Percentiles rank a stretch among this genome's conserved stretches.
Conservation (phyloP, 1,284 basidiomycete genomes). For the Trichosporon inkin region DNA sequence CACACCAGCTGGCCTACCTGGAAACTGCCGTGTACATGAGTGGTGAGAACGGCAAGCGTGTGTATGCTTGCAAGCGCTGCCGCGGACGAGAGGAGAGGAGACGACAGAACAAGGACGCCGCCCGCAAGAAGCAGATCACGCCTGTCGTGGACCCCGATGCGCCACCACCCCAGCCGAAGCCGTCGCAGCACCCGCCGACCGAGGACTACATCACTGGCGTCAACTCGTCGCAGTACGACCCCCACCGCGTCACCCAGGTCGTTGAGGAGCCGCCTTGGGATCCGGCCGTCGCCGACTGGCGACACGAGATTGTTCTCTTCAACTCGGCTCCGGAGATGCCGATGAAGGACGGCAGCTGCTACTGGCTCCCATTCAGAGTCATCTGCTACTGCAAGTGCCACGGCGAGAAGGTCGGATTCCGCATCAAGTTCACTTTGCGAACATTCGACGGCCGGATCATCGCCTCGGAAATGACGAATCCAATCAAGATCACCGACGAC, state of each 20-base stretch:
- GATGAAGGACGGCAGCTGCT: conserved; percentile 79
- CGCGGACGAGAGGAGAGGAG: conserved; percentile 70
- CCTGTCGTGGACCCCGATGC: conserved; percentile 32
- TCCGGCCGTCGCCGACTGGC: conserved; percentile 40
- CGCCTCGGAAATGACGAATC: conserved; percentile 76
- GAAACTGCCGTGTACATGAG: conserved; percentile 49
- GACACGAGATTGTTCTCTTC: conserved; percentile 79
- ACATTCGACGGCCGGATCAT: conserved; percentile 76
- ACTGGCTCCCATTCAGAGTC: conserved; percentile 81
- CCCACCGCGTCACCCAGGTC: conserved; percentile 34
- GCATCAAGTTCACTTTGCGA: conserved; percentile 83
- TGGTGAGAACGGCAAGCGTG: conserved; percentile 49
- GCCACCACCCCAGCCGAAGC: conserved; percentile 14
- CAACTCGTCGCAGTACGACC: conserved; percentile 43
- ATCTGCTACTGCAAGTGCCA: conserved; percentile 99
- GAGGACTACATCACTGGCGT: conserved; percentile 41
- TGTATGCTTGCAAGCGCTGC: conserved; percentile 77
- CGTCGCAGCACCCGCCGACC: conserved; percentile 27
- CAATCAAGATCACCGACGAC: conserved; percentile 99
- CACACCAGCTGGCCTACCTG: conserved; percentile 38
- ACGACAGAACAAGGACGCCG: conserved; percentile 40
- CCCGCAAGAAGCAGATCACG: conserved; percentile 36
- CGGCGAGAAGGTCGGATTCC: conserved; percentile 92
- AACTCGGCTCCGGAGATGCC: conserved; percentile 91
- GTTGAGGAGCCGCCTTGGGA: conserved; percentile 47